phyloP scores from a whole-genome alignment of 176 grass and related monocot species.

The Poa annua region DNA sequence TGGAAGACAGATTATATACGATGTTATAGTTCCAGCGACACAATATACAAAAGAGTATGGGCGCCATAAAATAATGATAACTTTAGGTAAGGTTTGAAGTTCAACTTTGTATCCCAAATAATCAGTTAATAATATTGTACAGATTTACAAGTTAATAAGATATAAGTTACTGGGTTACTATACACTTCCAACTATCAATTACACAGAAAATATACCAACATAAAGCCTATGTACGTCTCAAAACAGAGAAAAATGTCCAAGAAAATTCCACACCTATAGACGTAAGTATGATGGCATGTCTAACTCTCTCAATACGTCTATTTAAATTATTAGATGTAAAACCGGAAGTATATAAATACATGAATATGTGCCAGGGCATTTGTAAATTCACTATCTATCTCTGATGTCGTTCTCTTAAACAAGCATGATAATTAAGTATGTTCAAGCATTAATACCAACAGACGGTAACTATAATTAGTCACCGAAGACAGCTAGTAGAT shows the following conservation, averaged over 20 bases:
- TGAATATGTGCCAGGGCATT: background rate
- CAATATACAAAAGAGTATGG: conserved; percentile 5
- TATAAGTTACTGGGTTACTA: conserved; percentile 6
- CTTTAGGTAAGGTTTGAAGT: background rate
- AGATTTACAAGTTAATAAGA: conserved; percentile 27
- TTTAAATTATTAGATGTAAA: conserved; percentile 4
- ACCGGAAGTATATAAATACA: conserved; percentile 21
- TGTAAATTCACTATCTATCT: conserved; percentile 9
- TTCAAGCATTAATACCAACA: conserved; percentile 7
- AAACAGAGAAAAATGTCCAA: background rate
- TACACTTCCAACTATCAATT: background rate
- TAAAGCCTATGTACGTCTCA: conserved; percentile 10
- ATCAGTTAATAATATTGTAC: background rate
- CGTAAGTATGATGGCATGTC: background rate
- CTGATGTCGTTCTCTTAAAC: conserved; percentile 1
- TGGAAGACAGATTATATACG: conserved; percentile 43
- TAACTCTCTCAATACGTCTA: background rate
- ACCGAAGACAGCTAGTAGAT: background rate
- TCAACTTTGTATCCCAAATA: conserved; percentile 15
- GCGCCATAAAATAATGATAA: background rate
- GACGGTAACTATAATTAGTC: conserved; percentile 10
- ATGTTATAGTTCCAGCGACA: conserved; percentile 7
- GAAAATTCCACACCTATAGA: background rate
- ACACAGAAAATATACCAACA: background rate
- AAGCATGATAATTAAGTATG: background rate